These are phyloP conservation scores for Escovopsis sp. DNA, from an alignment of 2,329 filamentous ascomycete genomes.

Conservation along the genomic window DNA sequence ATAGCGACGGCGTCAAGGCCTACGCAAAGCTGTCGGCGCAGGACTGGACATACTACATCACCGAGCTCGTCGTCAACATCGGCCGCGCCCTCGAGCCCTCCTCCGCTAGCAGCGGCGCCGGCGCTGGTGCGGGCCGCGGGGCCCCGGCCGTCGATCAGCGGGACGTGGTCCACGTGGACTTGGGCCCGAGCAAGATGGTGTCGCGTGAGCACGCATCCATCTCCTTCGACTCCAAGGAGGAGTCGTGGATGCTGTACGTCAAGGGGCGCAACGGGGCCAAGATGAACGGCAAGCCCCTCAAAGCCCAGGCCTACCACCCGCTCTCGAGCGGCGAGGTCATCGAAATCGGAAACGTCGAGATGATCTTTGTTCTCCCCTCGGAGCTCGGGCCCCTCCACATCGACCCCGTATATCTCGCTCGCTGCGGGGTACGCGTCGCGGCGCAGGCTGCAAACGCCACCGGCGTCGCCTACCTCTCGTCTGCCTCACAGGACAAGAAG, in stretches of 20 bases:
- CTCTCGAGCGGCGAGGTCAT: conserved; percentile 81
- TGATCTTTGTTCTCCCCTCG: conserved; percentile 94
- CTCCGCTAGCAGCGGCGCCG: conserved; percentile 13
- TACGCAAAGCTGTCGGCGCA: conserved; percentile 71
- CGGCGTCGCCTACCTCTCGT: conserved; percentile 36
- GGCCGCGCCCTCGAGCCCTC: conserved; percentile 48
- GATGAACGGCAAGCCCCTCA: conserved; percentile 59
- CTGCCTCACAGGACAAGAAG: conserved; percentile 43
- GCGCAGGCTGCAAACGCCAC: conserved; percentile 14
- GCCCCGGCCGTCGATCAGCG: conserved; percentile 27
- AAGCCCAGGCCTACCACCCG: conserved; percentile 46
- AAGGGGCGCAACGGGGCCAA: conserved; percentile 86
- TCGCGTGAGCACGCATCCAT: conserved; percentile 65
- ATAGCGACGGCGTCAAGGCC: conserved; percentile 49
- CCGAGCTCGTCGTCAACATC: conserved; percentile 59
- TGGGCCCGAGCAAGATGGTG: conserved; percentile 70
- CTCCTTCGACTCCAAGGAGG: conserved; percentile 50
- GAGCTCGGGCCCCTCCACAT: conserved; percentile 52
- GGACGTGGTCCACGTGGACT: conserved; percentile 63
- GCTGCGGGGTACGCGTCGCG: conserved; percentile 38
- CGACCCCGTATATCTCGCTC: conserved; percentile 52
- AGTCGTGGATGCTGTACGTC: conserved; percentile 70
- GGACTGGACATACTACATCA: conserved; percentile 76
- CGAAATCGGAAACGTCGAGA: conserved; percentile 83
- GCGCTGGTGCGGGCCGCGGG: no score